Evolutionary conservation across 208 protist genomes (phyloP).

Genomic region (Acanthamoeba lugdunensis): DNA sequence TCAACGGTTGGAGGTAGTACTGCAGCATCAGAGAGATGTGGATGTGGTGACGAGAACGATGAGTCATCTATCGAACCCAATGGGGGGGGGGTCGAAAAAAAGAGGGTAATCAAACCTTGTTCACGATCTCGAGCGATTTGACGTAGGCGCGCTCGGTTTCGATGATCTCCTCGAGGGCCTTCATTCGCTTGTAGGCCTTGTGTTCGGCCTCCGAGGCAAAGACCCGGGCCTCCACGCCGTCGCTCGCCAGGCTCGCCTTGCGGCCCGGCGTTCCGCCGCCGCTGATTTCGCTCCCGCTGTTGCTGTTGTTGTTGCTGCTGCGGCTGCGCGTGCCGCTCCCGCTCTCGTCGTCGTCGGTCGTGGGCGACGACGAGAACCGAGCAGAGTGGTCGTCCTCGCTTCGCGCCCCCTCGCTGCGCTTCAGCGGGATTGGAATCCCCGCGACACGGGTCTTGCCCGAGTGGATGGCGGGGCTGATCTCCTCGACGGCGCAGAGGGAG

Average conservation of each 20-base stretch:
- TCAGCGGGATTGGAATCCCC: neutral
- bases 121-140: slow-evolving; percentile 1
- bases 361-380: neutral
- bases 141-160: slow-evolving; percentile 46
- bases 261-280: neutral
- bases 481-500: neutral
- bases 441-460: neutral
- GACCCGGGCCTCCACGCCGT: neutral
- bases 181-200: slow-evolving; percentile 53
- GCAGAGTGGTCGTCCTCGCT: too few species aligned
- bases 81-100: too few species aligned
- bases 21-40: neutral
- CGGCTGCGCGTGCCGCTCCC: neutral
- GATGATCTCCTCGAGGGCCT: slow-evolving; percentile 54
- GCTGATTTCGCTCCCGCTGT: neutral
- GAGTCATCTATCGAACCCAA: too few species aligned
- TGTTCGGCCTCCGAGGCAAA: slow-evolving; percentile 12
- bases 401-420: too few species aligned
- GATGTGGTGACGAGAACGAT: neutral
- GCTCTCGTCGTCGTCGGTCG: neutral
- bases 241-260: neutral
- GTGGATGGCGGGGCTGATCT: neutral
- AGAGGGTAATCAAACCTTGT: neutral
- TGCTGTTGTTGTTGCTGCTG: neutral
- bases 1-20: slow-evolving; percentile 63